Evolutionary conservation across 306 rosid species (phyloP).

Genomic region (Vigna angularis): DNA sequence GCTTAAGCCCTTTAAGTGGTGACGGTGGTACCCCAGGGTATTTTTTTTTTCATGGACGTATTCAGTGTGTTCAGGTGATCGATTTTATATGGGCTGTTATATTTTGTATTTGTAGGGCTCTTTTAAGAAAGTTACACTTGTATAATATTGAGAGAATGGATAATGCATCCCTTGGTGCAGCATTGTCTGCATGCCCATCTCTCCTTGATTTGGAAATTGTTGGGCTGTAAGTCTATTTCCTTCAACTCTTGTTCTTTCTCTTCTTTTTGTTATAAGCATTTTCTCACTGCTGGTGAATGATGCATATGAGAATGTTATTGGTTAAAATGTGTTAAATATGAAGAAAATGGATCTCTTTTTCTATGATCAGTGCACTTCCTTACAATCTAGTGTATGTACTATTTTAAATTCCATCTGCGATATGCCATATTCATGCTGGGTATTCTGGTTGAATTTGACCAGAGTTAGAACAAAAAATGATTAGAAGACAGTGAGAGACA

Average conservation of each 20-base stretch:
- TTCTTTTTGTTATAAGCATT: conserved; percentile 39
- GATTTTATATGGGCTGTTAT: conserved; percentile 34
- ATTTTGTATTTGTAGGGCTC: conserved; percentile 60
- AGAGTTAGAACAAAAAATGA: neutral
- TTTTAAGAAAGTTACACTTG: conserved; percentile 86
- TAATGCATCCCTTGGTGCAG: conserved; percentile 74
- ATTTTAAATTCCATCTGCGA: conserved; percentile 18
- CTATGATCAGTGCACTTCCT: conserved; percentile 18
- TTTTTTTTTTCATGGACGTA: conserved; percentile 43
- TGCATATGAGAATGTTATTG: conserved; percentile 7
- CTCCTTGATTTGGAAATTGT: conserved; percentile 96
- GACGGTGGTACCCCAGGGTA: conserved; percentile 85
- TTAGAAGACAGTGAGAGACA: neutral
- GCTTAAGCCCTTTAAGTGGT: conserved; percentile 88
- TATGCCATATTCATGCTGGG: conserved; percentile 20
- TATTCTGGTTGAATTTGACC: neutral
- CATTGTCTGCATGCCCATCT: conserved; percentile 82
- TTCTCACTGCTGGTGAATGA: conserved; percentile 24
- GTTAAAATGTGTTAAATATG: conserved; percentile 3
- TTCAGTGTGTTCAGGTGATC: conserved; percentile 22
- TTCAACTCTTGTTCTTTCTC: conserved; percentile 26
- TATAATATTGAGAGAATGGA: conserved; percentile 96
- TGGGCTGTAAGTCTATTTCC: conserved; percentile 86
- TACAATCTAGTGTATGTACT: conserved; percentile 2
- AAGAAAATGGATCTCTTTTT: conserved; percentile 14